Evolutionary conservation across 2,329 filamentous ascomycete genomes (phyloP).

Genomic region (Sarocladium kiliense): DNA sequence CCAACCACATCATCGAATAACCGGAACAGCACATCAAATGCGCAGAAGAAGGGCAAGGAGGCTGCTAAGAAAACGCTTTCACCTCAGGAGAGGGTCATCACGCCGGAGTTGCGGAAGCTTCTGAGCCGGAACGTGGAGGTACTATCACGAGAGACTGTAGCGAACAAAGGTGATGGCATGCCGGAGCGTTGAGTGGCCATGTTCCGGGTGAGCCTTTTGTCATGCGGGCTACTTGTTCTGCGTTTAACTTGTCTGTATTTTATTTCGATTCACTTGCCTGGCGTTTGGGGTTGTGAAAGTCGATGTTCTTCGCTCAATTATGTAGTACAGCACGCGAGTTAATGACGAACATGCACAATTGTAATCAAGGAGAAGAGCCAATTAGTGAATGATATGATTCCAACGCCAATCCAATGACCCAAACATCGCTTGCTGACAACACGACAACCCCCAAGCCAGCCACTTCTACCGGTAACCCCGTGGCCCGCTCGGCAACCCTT

Average conservation of each 20-base stretch:
- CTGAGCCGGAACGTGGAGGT: slow-evolving; percentile 44
- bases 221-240: too few species aligned
- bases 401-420: not conserved
- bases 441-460: not conserved
- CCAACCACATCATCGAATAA: slow-evolving; percentile 3
- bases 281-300: not conserved
- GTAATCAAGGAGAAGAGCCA: not conserved
- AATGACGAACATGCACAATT: too few species aligned
- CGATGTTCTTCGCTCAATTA: not conserved
- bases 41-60: slow-evolving; percentile 21
- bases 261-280: not conserved
- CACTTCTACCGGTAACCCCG: slow-evolving; percentile 28
- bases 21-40: slow-evolving; percentile 11
- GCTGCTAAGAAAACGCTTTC: slow-evolving; percentile 19
- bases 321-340: too few species aligned
- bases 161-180: slow-evolving; percentile 31
- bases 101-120: slow-evolving; percentile 50
- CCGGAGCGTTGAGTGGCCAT: slow-evolving; percentile 19
- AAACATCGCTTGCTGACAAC: slow-evolving; percentile 3
- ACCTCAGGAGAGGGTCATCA: slow-evolving; percentile 43
- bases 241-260: not conserved
- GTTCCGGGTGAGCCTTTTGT: too few species aligned
- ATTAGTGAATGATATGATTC: not conserved
- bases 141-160: slow-evolving; percentile 31
- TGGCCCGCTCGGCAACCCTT: slow-evolving; percentile 42